Conservation (phyloP, 2,329 filamentous ascomycete species). For the Curvularia verruculosa region DNA sequence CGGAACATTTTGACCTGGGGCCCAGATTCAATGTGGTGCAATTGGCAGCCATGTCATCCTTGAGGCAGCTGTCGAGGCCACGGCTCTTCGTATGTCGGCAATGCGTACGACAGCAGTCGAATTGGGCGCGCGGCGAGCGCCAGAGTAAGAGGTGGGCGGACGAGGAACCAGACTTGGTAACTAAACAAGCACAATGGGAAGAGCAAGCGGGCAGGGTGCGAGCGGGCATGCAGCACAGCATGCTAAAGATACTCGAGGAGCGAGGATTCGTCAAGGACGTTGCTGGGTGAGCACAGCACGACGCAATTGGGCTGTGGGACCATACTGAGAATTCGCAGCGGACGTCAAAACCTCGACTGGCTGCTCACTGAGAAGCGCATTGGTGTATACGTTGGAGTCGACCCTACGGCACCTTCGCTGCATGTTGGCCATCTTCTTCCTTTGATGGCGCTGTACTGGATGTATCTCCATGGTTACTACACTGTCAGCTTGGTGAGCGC, state of each 20-base stretch:
- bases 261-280: conserved; percentile 76
- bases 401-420: conserved; percentile 79
- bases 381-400: conserved; percentile 79
- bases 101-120: conserved; percentile 35
- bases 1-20: conserved; percentile 28
- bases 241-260: conserved; percentile 71
- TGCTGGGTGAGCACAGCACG: conserved; percentile 64
- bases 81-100: conserved; percentile 36
- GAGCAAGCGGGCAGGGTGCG: conserved; percentile 37
- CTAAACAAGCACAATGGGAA: conserved; percentile 32
- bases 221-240: conserved; percentile 45
- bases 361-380: conserved; percentile 70
- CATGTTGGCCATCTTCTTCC: conserved; percentile 82
- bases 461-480: conserved; percentile 76
- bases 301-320: conserved; percentile 9
- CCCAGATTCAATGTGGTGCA: conserved; percentile 14
- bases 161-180: conserved; percentile 24
- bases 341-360: conserved; percentile 63
- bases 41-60: conserved; percentile 40
- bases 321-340: conserved; percentile 35
- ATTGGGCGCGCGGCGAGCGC: conserved; percentile 21
- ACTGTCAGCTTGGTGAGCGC: conserved; percentile 64
- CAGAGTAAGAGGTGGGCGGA: conserved; percentile 30
- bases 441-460: conserved; percentile 83
- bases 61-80: conserved; percentile 37